Evolutionary conservation across 208 protist genomes (phyloP), one percentile per base, ranked within the genome.

Genomic region (Trypanosoma conorhini): DNA sequence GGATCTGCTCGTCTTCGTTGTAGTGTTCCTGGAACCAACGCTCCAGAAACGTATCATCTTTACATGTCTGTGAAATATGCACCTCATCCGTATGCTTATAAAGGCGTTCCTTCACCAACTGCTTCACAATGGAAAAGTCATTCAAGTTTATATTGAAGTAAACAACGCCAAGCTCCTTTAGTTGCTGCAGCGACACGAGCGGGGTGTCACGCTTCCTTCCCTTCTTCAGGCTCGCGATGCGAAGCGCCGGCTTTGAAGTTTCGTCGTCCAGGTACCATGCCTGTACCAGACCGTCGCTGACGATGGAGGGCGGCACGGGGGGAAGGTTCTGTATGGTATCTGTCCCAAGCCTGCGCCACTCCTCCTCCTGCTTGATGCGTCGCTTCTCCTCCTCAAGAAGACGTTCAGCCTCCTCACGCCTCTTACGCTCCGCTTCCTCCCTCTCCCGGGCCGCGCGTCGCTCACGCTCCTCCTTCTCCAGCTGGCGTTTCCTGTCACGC

Each of bases 1-100:
- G 90, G 31, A 98, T 74, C 70, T 98, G 88, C 72, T 98, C 95
- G 73, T 98, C 94, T 56, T 97, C 94, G 60, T 96, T 92, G 72
- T 93, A 92, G 74, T 98, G 96, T 78, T 98, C 95, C 61, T 93
- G 83, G 68, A 89, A 98, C 88, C 91, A 98, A n/a, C 87, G 83
- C 50, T 93, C 83, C 24, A 98, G 67, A 63, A 89, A 94, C 54
- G 66, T 76, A 26, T 97, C 91, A 67, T 97, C 93, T 66, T 96
- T 96, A 28, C 81, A 82, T 4, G 91, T 96, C 70, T 97, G 91
- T n/a, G 89, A 95, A 31, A 97, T 60, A 21, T 79, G 74, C 13
- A 90, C 70, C 69, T 96, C 89, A 68, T 96, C 93, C 5, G 91
- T 93, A 75, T 97, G 91, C 70, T 97, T 96, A 80, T 96, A 95